Percentiles rank a stretch among this genome's conserved stretches.
Conservation (phyloP, 2,329 filamentous ascomycete species). For the Scorias spongiosa region DNA sequence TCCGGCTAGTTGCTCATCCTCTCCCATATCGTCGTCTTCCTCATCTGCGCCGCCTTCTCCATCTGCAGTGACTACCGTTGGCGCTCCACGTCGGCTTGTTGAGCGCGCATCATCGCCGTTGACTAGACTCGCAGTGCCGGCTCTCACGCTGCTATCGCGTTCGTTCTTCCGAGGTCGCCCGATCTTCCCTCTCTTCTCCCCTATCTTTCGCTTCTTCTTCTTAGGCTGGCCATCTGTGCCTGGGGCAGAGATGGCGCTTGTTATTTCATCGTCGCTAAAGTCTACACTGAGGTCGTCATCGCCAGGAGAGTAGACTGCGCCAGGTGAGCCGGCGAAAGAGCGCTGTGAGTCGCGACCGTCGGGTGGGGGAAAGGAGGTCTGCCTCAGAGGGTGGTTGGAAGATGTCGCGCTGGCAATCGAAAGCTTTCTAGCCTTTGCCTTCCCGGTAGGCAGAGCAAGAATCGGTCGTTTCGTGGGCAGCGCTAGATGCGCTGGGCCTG, state of each 20-base stretch:
- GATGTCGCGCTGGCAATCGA: slow-evolving; percentile 42
- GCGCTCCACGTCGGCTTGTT: slow-evolving; percentile 14
- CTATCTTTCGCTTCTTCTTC: background rate
- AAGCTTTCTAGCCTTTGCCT: slow-evolving; percentile 54
- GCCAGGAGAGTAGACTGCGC: slow-evolving; percentile 42
- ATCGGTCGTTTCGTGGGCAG: slow-evolving; percentile 40
- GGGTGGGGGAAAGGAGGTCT: slow-evolving; percentile 61
- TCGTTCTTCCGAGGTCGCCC: background rate
- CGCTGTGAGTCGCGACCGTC: slow-evolving; percentile 37
- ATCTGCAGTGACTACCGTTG: slow-evolving; percentile 16
- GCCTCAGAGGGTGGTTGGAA: slow-evolving; percentile 55
- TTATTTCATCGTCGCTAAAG: background rate
- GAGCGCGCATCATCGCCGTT: slow-evolving; percentile 19
- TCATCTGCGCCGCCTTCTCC: slow-evolving; percentile 28
- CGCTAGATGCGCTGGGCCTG: background rate
- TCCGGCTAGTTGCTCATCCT: slow-evolving; percentile 42
- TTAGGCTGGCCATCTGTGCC: background rate
- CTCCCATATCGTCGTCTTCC: slow-evolving; percentile 39
- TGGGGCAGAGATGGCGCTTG: background rate
- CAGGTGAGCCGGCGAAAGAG: slow-evolving; percentile 13
- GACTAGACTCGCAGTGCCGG: slow-evolving; percentile 4
- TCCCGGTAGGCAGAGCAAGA: slow-evolving; percentile 35
- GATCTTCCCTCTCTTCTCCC: background rate
- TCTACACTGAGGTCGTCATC: slow-evolving; percentile 34
- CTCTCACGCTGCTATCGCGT: background rate